phyloP scores from a whole-genome alignment of 164 flowering plant species.

The Magnolia sinica region DNA sequence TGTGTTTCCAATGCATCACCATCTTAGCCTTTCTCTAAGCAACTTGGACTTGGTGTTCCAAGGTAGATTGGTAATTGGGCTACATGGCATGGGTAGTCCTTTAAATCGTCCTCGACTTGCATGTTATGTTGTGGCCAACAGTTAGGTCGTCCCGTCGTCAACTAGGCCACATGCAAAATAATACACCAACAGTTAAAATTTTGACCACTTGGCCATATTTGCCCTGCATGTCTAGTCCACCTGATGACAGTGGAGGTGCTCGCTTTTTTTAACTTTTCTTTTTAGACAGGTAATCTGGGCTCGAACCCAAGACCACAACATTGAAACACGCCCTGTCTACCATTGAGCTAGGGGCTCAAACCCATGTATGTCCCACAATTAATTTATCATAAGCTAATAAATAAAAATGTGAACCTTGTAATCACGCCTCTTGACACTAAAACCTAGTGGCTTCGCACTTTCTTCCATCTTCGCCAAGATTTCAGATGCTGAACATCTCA shows the following conservation, averaged over 20 bases:
- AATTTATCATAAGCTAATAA: not conserved
- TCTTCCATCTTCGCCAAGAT: constrained; percentile 14
- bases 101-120: too few species aligned
- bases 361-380: not conserved
- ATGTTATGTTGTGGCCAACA: too few species aligned
- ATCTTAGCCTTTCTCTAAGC: too few species aligned
- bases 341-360: too few species aligned
- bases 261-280: too few species aligned
- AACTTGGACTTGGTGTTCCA: too few species aligned
- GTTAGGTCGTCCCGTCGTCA: not conserved
- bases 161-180: too few species aligned
- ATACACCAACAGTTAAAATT: not conserved
- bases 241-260: not conserved
- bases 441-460: constrained; percentile 11
- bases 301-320: not conserved
- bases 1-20: too few species aligned
- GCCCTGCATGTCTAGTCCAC: not conserved
- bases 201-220: not conserved
- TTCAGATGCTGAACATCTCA: constrained; percentile 13
- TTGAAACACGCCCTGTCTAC: too few species aligned
- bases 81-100: too few species aligned
- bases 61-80: too few species aligned
- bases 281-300: too few species aligned
- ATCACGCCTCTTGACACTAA: constrained; percentile 9
- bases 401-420: constrained; percentile 7